Conservation (phyloP, 202 grass and related monocot genomes). For the Carex arenaria region DNA sequence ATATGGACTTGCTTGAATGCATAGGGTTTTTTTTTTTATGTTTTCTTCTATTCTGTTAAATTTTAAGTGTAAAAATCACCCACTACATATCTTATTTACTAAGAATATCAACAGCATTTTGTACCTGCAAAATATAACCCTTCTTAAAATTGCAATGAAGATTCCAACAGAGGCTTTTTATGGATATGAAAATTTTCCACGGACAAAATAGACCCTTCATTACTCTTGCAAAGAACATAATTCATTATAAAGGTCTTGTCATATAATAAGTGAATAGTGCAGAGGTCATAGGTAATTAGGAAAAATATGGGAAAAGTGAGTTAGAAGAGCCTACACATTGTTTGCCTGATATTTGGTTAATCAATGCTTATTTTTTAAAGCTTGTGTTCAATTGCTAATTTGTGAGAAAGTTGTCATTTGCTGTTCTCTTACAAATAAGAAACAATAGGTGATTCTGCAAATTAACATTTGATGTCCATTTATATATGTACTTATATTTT, state of each 20-base stretch:
- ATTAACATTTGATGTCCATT: neutral
- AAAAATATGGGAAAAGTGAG: neutral
- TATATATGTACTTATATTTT: neutral
- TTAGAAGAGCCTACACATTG: neutral
- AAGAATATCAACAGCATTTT: neutral
- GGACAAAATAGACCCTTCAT: neutral
- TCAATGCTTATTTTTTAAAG: neutral
- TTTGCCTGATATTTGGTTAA: neutral
- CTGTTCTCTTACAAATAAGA: neutral
- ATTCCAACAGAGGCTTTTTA: neutral
- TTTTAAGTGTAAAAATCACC: neutral
- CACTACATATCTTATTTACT: neutral
- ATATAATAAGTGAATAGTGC: neutral
- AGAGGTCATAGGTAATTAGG: neutral
- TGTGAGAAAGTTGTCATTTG: neutral
- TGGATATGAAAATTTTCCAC: neutral
- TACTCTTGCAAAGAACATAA: neutral
- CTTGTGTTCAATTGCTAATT: neutral
- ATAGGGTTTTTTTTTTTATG: neutral
- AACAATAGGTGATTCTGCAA: neutral
- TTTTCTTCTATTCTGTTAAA: neutral
- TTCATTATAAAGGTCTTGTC: neutral
- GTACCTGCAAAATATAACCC: neutral
- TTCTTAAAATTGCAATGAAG: neutral
- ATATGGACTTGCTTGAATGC: neutral